Conservation (phyloP, 495 filamentous ascomycete genomes). For the Thermochaetoides thermophila region DNA sequence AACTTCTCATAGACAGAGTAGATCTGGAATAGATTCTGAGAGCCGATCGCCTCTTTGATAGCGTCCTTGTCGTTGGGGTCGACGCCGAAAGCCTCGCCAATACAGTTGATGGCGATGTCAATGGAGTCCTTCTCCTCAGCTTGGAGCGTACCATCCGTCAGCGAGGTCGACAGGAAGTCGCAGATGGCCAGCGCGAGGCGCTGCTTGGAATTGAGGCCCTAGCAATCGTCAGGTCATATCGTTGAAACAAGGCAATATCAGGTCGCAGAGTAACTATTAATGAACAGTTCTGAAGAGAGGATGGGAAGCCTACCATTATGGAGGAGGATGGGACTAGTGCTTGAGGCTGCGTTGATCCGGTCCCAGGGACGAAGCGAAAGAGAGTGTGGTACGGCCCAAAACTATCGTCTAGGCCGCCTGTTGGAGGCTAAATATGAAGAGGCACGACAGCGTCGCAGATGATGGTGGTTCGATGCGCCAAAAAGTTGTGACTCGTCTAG, state of each 20-base stretch:
- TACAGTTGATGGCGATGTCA: slow-evolving; percentile 84
- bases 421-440: too few relatives aligned
- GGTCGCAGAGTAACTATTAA: too few relatives aligned
- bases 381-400: too few relatives aligned
- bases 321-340: background rate
- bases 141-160: slow-evolving; percentile 75
- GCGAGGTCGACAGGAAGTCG: slow-evolving; percentile 76
- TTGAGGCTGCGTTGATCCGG: too few relatives aligned
- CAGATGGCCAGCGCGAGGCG: slow-evolving; percentile 92
- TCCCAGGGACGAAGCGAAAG: too few relatives aligned
- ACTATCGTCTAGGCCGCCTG: too few relatives aligned
- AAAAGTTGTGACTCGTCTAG: slow-evolving; percentile 4
- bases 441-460: too few relatives aligned
- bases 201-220: slow-evolving; percentile 64
- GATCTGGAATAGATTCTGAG: slow-evolving; percentile 74
- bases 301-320: slow-evolving; percentile 3
- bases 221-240: slow-evolving; percentile 1
- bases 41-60: slow-evolving; percentile 59
- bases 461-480: background rate
- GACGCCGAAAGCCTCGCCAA: slow-evolving; percentile 86
- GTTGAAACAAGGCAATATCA: background rate
- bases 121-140: slow-evolving; percentile 81
- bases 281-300: too few relatives aligned
- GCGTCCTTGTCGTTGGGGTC: slow-evolving; percentile 65
- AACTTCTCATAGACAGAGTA: slow-evolving; percentile 94